Percentiles rank a stretch among this genome's conserved stretches.
Evolutionary conservation across 139 green algal species (phyloP).

Genomic region (Tetraselmis chui): DNA sequence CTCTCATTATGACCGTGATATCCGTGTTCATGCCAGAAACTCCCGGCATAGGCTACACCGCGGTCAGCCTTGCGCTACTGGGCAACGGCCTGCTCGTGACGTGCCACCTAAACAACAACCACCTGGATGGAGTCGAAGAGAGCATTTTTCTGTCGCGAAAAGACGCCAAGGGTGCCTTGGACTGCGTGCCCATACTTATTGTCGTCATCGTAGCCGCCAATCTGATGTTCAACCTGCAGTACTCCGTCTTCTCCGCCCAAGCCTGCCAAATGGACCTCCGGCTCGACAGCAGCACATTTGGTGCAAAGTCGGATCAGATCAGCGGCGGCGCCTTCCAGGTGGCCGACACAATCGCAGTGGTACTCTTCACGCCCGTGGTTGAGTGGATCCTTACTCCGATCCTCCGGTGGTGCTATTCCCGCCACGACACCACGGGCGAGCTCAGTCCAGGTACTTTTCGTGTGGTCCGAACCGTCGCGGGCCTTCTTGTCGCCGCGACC

Average conservation of each 20-base stretch:
- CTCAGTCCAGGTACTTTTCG: no score
- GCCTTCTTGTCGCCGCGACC: neutral
- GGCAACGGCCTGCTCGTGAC: neutral
- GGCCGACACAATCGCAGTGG: no score
- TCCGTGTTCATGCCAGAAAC: neutral
- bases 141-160: neutral
- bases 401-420: no score
- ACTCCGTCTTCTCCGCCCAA: neutral
- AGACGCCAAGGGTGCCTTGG: neutral
- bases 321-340: no score
- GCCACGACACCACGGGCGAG: no score
- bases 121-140: neutral
- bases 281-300: no score
- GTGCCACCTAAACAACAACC: neutral
- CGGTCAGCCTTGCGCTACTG: neutral
- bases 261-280: neutral
- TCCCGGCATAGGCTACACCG: neutral
- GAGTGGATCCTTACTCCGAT: no score
- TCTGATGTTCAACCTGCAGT: neutral
- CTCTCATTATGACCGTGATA: neutral
- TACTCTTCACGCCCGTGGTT: no score
- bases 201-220: neutral
- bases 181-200: neutral
- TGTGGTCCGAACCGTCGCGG: no score
- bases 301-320: no score